A percentile compares a stretch with the other conserved stretches of the same genome.
Evolutionary conservation across 2,329 filamentous ascomycete genomes (phyloP).

Genomic region (Calonectria hongkongensis): DNA sequence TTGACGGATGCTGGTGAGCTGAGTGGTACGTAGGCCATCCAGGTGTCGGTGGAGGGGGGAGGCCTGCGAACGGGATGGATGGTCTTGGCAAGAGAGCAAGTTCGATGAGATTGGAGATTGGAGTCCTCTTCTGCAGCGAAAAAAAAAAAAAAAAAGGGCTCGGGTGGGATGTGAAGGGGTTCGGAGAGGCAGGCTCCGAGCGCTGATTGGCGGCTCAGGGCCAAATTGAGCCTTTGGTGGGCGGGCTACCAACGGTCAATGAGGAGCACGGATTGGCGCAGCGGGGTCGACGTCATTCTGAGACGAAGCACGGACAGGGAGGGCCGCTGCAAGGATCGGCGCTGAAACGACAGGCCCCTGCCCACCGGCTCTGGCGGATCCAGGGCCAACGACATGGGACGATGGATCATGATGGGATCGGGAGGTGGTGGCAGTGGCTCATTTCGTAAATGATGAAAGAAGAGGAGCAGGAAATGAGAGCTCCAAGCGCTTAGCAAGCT

Average conservation of each 20-base stretch:
- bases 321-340: constrained; percentile 28
- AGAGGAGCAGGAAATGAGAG: not conserved
- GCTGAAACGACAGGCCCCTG: constrained; percentile 33
- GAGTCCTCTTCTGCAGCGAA: too few species aligned
- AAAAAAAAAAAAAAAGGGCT: too few species aligned
- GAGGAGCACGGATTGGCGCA: constrained; percentile 14
- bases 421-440: not conserved
- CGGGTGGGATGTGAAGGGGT: not conserved
- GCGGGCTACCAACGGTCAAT: constrained; percentile 6
- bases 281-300: constrained; percentile 38
- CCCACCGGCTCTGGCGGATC: constrained; percentile 11
- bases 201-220: not conserved
- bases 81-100: constrained; percentile 4
- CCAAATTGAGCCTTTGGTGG: not conserved
- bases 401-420: not conserved
- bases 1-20: not conserved
- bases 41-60: not conserved
- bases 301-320: constrained; percentile 38
- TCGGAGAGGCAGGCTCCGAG: not conserved
- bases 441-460: too few species aligned
- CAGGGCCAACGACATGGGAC: constrained; percentile 10
- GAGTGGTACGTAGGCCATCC: constrained; percentile 24
- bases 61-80: not conserved
- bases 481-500: not conserved
- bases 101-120: not conserved